Evolutionary conservation across 2,329 filamentous ascomycete species (phyloP).

Genomic region (Lachnellula willkommii): DNA sequence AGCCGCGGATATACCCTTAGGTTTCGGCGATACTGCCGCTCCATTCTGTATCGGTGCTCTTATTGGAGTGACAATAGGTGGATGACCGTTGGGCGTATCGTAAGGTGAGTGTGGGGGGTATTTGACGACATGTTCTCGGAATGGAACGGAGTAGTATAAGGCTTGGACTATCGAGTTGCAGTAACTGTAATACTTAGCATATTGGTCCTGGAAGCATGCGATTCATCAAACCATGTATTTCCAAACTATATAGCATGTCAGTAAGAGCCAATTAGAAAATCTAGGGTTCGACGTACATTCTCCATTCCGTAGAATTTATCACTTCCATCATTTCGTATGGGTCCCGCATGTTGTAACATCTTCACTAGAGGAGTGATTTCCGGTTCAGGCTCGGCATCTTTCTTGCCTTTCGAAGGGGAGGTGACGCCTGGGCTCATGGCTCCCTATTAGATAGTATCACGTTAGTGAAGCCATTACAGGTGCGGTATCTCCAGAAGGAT

Average conservation of each 20-base stretch:
- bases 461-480: conserved; percentile 13
- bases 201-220: background rate
- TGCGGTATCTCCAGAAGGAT: background rate
- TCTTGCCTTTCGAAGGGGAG: conserved; percentile 25
- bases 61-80: conserved; percentile 55
- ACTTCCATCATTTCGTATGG: conserved; percentile 78
- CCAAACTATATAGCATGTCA: conserved; percentile 63
- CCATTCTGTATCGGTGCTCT: conserved; percentile 43
- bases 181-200: conserved; percentile 57
- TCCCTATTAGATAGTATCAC: conserved; percentile 10
- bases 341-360: conserved; percentile 76
- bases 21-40: conserved; percentile 40
- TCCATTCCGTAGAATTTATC: conserved; percentile 99
- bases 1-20: conserved; percentile 49
- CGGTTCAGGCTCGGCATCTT: conserved; percentile 33
- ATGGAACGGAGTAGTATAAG: conserved; percentile 90
- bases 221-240: conserved; percentile 74
- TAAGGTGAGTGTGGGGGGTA: conserved; percentile 72
- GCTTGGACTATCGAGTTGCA: conserved; percentile 98
- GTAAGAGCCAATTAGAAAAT: conserved; percentile 7
- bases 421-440: conserved; percentile 17
- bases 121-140: conserved; percentile 88
- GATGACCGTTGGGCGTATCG: conserved; percentile 59
- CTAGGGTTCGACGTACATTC: conserved; percentile 62
- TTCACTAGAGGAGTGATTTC: conserved; percentile 61